phyloP scores from a whole-genome alignment of 352 stramenopile genomes.

The Phytophthora melonis region DNA sequence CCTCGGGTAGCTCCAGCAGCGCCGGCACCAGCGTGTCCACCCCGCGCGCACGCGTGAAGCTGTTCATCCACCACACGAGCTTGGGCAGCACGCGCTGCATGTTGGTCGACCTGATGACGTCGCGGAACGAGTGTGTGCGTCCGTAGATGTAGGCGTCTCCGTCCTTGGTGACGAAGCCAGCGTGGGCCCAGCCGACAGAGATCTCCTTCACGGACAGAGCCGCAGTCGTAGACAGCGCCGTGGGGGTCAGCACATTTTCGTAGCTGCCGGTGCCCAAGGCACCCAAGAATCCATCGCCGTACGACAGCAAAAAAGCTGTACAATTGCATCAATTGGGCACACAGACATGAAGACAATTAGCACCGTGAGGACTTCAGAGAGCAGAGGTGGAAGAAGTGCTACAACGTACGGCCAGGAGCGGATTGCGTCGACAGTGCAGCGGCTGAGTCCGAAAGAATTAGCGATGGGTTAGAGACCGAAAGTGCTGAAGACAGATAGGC shows the following conservation, averaged over 20 bases:
- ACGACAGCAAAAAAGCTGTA: conserved; percentile 69
- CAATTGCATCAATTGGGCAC: neutral
- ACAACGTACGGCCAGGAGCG: conserved; percentile 35
- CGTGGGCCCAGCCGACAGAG: conserved; percentile 83
- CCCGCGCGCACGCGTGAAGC: conserved; percentile 64
- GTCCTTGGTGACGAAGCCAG: conserved; percentile 74
- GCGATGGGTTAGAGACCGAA: neutral
- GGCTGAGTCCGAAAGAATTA: conserved; percentile 8
- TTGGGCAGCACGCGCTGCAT: conserved; percentile 83
- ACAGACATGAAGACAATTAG: neutral
- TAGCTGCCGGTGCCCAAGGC: conserved; percentile 78
- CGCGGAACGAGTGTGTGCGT: conserved; percentile 84
- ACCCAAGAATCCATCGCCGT: conserved; percentile 82
- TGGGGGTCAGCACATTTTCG: conserved; percentile 57
- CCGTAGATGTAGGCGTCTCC: conserved; percentile 81
- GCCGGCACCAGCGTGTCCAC: conserved; percentile 74
- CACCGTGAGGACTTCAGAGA: neutral
- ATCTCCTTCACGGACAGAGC: conserved; percentile 64
- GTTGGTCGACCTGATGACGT: conserved; percentile 87
- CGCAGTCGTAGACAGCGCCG: conserved; percentile 51
- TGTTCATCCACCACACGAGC: conserved; percentile 78
- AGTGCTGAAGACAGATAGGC: neutral
- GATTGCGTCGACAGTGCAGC: conserved; percentile 35
- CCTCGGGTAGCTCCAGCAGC: conserved; percentile 66
- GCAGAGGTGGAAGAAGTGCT: neutral